Evolutionary conservation across 176 grass and related monocot species (phyloP).

Genomic region (Aegilops umbellulata): DNA sequence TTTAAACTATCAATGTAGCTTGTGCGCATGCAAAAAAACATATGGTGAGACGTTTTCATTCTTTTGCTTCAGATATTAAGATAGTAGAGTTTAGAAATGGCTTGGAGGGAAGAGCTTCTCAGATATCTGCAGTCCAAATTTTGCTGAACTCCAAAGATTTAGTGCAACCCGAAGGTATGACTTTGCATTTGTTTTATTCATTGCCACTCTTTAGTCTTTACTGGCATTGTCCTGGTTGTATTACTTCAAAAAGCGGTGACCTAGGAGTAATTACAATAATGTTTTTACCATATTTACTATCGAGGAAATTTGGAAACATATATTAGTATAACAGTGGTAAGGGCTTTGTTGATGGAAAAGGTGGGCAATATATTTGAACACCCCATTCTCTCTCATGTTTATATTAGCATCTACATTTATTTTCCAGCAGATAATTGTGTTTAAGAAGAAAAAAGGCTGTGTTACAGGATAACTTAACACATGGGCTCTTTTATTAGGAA

Average conservation of each 20-base stretch:
- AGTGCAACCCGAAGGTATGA: conserved; percentile 29
- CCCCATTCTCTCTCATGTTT: background rate
- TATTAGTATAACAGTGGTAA: background rate
- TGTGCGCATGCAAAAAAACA: background rate
- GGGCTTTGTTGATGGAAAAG: background rate
- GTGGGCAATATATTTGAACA: too few species aligned
- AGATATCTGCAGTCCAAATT: conserved; percentile 40
- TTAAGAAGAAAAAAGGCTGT: background rate
- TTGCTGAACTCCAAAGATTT: conserved; percentile 46
- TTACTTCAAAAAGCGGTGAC: background rate
- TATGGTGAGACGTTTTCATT: background rate
- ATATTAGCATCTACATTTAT: background rate
- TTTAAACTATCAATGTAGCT: background rate
- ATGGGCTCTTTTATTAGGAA: conserved; percentile 30
- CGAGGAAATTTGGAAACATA: background rate
- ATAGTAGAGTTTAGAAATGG: conserved; percentile 59
- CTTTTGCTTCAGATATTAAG: conserved; percentile 57
- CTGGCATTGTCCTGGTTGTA: background rate
- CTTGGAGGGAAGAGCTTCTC: conserved; percentile 54
- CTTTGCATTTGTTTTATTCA: background rate
- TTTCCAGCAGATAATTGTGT: background rate
- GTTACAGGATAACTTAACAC: conserved; percentile 1
- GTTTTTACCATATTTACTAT: background rate
- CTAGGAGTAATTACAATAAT: background rate
- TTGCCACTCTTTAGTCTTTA: background rate